Conservation (phyloP, 2,329 filamentous ascomycete species). For the Pseudocercospora macadamiae region DNA sequence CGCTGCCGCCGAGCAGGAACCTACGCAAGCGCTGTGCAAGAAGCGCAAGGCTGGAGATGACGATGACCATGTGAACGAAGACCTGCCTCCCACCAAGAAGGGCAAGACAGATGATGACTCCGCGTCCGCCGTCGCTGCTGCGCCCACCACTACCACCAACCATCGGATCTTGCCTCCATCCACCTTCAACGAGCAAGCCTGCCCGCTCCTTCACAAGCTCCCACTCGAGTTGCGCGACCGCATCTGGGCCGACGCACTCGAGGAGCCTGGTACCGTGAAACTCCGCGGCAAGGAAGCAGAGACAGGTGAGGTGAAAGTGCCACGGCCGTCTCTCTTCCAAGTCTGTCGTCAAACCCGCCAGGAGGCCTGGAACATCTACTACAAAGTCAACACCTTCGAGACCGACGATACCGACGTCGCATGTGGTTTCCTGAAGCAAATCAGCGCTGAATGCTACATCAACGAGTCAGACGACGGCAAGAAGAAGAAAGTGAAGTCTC, state of each 20-base stretch:
- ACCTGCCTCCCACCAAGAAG: not conserved
- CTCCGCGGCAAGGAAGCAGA: not conserved
- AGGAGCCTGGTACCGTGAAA: not conserved
- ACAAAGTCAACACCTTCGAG: not conserved
- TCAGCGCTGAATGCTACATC: not conserved
- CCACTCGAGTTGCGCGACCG: not conserved
- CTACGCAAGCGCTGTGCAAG: too few species aligned
- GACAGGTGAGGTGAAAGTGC: not conserved
- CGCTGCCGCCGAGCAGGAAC: too few species aligned
- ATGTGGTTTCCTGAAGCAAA: not conserved
- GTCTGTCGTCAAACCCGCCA: not conserved
- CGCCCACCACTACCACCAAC: not conserved
- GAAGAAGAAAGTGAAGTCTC: not conserved
- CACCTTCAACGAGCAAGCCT: not conserved
- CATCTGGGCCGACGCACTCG: not conserved
- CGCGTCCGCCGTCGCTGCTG: not conserved
- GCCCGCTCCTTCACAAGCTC: not conserved
- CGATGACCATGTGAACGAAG: not conserved
- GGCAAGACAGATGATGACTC: not conserved
- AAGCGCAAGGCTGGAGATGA: not conserved
- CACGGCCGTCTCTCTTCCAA: conserved; percentile 1
- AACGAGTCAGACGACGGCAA: too few species aligned
- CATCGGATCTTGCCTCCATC: not conserved
- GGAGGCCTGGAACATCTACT: not conserved
- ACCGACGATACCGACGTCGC: conserved; percentile 2